Conservation (phyloP, 2,329 filamentous ascomycete species). For the Trichoderma sp. region DNA sequence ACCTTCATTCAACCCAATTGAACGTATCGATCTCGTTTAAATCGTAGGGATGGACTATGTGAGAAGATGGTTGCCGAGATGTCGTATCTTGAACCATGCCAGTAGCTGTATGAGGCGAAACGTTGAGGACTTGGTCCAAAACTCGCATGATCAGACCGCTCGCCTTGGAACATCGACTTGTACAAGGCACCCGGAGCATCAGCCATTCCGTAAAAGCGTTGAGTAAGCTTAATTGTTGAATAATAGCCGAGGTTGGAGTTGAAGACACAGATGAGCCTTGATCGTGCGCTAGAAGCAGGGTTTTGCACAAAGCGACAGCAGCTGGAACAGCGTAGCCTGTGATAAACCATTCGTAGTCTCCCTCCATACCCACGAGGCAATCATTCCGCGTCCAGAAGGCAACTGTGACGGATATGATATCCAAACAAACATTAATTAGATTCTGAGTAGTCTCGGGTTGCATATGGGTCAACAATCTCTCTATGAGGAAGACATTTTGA, state of each 20-base stretch:
- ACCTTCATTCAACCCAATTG: background rate
- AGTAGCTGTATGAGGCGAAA: background rate
- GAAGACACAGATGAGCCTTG: background rate
- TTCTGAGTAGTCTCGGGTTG: background rate
- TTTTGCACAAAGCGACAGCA: background rate
- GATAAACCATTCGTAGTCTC: constrained; percentile 3
- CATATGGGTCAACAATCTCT: background rate
- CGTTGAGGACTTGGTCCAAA: background rate
- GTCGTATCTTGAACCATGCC: background rate
- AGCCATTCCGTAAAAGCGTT: constrained; percentile 2
- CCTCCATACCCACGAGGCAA: background rate
- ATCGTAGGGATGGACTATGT: background rate
- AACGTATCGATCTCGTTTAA: background rate
- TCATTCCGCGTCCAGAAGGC: constrained; percentile 11
- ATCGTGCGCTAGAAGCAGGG: background rate
- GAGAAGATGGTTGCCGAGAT: background rate
- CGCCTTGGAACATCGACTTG: background rate
- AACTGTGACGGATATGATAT: constrained; percentile 5
- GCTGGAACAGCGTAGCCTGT: constrained; percentile 1
- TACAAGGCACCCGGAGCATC: background rate
- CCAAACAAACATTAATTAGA: background rate
- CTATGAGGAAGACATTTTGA: constrained; percentile 1
- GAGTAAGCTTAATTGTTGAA: background rate
- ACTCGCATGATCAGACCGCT: background rate
- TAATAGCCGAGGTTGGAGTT: background rate